Evolutionary conservation across 441 rosid species (phyloP).

Genomic region (Jatropha podagrica): DNA sequence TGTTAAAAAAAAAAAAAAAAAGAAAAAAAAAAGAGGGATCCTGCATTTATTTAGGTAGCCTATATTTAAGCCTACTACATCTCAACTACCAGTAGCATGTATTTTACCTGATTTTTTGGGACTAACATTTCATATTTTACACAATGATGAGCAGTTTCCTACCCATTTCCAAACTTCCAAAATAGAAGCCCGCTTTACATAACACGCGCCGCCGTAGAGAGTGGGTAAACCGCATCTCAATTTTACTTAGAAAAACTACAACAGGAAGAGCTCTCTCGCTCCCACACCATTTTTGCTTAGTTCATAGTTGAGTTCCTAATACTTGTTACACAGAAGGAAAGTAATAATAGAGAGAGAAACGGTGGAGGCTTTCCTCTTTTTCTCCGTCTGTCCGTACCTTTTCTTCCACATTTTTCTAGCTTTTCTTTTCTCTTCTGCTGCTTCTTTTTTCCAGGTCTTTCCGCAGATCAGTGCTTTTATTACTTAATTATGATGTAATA

Average conservation of each 20-base stretch:
- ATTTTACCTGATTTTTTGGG: neutral
- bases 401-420: conserved; percentile 21
- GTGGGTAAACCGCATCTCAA: neutral
- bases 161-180: neutral
- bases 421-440: conserved; percentile 1
- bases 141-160: neutral
- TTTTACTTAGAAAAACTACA: neutral
- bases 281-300: neutral
- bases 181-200: neutral
- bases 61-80: neutral
- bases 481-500: conserved; percentile 1
- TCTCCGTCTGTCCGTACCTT: neutral
- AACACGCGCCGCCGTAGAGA: conserved; percentile 16
- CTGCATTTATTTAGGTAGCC: neutral
- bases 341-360: neutral
- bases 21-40: too few species aligned
- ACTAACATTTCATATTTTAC: neutral
- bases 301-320: neutral
- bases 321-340: neutral
- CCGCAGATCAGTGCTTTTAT: neutral
- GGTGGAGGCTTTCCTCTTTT: neutral
- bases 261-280: neutral
- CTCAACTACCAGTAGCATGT: neutral
- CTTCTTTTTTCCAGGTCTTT: neutral
- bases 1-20: too few species aligned